Evolutionary conservation across 805 yeast genomes (phyloP).

Genomic region (Schizosaccharomyces lindneri): DNA sequence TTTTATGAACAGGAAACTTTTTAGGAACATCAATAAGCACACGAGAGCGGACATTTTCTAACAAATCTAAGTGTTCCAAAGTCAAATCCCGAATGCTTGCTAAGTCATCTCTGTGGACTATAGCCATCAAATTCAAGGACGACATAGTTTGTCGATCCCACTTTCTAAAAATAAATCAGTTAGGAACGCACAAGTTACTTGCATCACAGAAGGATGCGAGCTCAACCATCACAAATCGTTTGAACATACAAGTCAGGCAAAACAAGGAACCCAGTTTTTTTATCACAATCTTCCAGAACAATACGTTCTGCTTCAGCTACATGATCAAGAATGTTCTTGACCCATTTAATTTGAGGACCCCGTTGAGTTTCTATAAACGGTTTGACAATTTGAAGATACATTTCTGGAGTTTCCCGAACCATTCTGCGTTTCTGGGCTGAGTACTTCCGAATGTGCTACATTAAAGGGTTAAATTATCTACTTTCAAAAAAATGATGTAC

Average conservation of each 20-base stretch:
- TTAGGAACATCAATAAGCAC: slow-evolving; percentile 25
- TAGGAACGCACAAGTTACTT: background rate
- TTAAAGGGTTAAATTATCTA: background rate
- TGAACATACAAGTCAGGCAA: slow-evolving; percentile 56
- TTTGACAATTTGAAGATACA: slow-evolving; percentile 32
- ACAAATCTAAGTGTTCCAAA: slow-evolving; percentile 30
- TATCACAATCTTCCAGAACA: slow-evolving; percentile 36
- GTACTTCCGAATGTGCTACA: slow-evolving; percentile 50
- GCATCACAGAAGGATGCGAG: background rate
- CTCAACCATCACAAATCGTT: background rate
- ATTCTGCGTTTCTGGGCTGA: slow-evolving; percentile 33
- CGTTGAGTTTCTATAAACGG: slow-evolving; percentile 60
- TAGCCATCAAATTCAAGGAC: slow-evolving; percentile 51
- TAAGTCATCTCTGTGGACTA: slow-evolving; percentile 45
- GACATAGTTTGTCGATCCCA: slow-evolving; percentile 65
- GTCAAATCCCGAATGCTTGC: slow-evolving; percentile 54
- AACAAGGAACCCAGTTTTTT: slow-evolving; percentile 35
- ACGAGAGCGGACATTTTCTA: slow-evolving; percentile 22
- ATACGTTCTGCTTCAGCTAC: slow-evolving; percentile 71
- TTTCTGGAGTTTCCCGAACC: slow-evolving; percentile 58
- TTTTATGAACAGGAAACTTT: slow-evolving; percentile 18
- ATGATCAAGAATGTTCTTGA: slow-evolving; percentile 49
- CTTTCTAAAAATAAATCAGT: slow-evolving; percentile 18
- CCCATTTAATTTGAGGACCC: slow-evolving; percentile 73
- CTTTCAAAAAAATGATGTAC: no score